Base-by-base conservation (phyloP, 1,284 basidiomycete genomes). In the Puccinia horiana region DNA sequence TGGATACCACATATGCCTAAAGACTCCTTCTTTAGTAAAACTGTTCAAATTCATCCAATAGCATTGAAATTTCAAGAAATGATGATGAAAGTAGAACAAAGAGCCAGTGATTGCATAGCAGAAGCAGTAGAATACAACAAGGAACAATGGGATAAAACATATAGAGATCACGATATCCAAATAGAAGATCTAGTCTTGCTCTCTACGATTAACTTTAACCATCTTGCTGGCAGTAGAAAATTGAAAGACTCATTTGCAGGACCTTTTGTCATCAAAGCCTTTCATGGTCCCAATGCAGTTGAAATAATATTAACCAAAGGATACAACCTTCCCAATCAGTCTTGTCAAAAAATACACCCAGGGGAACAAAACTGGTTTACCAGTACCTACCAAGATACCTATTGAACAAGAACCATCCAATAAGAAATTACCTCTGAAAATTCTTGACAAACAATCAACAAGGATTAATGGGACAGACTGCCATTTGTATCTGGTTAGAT, bases 211-310 rank as follows among this genome's bases (percentile, higher is more conserved):
- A 47, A 79, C 12, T 70, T 79, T 29, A 79, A 29, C 8, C 70
- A 67, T 29, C 29, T 79, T 1, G 40, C 54, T 4, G 65, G 63
- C 1, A 29, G 12, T 11, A 49, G 37, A n/a, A 79, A 79, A 42
- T 16, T 79, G 29, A 67, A 69, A 37, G 76, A 79, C 49, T 11
- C 61, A 0, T 79, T 79, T 69, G 42, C 56, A 54, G 76, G 76
- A 70, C 76, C 76, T 12, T 70, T 69, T 70, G 29, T 79, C 0
- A 40, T 79, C 0, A 63, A 42, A 26, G 35, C n/a, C 1, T 16
- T 65, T 18, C 29, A 47, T 2, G 49, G 73, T 8, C 32, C 5
- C 14, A 75, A 75, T 26, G 73, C 73, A 12, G 56, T 76, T 11
- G 75, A 76, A 63, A n/a, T 76, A 44, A 1, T 42, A 1, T 5